phyloP scores from a whole-genome alignment of 2,329 filamentous ascomycete genomes.

The Fusarium oxysporum region DNA sequence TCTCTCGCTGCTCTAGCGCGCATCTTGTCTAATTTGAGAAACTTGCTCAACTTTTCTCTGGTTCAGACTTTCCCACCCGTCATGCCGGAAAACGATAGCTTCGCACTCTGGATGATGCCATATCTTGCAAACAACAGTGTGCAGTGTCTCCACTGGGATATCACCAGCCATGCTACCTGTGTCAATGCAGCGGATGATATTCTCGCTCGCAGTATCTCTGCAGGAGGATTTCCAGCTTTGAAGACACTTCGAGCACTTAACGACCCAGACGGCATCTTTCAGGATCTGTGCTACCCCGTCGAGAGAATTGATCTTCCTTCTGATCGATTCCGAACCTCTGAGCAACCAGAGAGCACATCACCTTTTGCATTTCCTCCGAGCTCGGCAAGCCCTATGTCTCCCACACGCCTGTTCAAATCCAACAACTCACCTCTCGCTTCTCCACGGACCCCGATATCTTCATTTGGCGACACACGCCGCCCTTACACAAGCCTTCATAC shows the following conservation, averaged over 20 bases:
- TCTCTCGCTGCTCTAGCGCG: constrained; percentile 68
- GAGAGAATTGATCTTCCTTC: constrained; percentile 64
- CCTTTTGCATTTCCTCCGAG: constrained; percentile 37
- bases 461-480: constrained; percentile 27
- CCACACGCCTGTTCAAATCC: constrained; percentile 48
- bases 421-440: constrained; percentile 51
- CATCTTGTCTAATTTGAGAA: constrained; percentile 66
- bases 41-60: constrained; percentile 63
- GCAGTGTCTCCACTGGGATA: constrained; percentile 71
- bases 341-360: constrained; percentile 27
- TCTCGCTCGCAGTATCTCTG: constrained; percentile 71
- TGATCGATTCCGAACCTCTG: constrained; percentile 57
- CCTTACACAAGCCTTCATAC: constrained; percentile 60
- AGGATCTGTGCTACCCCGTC: constrained; percentile 74
- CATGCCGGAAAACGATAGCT: constrained; percentile 66
- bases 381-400: constrained; percentile 42
- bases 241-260: constrained; percentile 71
- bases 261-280: constrained; percentile 76
- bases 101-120: constrained; percentile 70
- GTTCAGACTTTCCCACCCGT: constrained; percentile 66
- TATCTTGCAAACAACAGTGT: constrained; percentile 69
- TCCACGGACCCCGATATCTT: constrained; percentile 19
- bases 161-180: constrained; percentile 62
- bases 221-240: constrained; percentile 72
- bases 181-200: constrained; percentile 68